Base-by-base conservation (phyloP, 257 asterid species). In the Lithospermum erythrorhizon region DNA sequence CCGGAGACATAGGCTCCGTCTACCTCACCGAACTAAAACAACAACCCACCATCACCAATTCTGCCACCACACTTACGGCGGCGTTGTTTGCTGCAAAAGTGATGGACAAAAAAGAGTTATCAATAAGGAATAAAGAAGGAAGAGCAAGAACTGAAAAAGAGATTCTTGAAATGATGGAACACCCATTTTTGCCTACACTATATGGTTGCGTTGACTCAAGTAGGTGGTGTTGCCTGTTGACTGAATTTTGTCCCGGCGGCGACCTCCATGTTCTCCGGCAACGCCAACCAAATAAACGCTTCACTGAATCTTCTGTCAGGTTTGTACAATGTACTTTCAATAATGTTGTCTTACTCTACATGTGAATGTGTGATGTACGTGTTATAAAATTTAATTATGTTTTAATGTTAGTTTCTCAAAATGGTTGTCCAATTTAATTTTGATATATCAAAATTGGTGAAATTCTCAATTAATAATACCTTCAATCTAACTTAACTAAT, bases 211-310 rank as follows among this genome's bases (percentile, higher is more conserved):
- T 93, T 7, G 98, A 91, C 18, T 75, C 97, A 0, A 86, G 90
- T 6, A 86, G 86, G 57, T 91, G 96, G 95, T 81, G 89, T 55
- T 88, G 98, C 56, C 78, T 91, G 1, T 48, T 91, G 62, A 88
- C 95, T 27, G 98, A 91, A 76, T 89, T 89, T 67, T 88, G 97
- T 63, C 95, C 98, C 75, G 98, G 97, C 71, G 98, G 98, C 19
- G 98, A 91, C 75, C 83, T 91, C 21, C 98, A 91, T 65, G 87
- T 89, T 57, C 94, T 91, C 83, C 95, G 98, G 41, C 98, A 91
- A 75, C 93, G 94, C 1, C 98, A 91, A 75, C 95, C 97, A 4
- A 68, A 78, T 24, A 89, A 86, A 74, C 94, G 95, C 51, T 91
- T 86, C 82, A 82, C 91, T 9, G 94, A 84, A 37, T 82, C 94